Base-by-base conservation (phyloP, 2,329 filamentous ascomycete genomes). In the Alternaria angustiovoidea region DNA sequence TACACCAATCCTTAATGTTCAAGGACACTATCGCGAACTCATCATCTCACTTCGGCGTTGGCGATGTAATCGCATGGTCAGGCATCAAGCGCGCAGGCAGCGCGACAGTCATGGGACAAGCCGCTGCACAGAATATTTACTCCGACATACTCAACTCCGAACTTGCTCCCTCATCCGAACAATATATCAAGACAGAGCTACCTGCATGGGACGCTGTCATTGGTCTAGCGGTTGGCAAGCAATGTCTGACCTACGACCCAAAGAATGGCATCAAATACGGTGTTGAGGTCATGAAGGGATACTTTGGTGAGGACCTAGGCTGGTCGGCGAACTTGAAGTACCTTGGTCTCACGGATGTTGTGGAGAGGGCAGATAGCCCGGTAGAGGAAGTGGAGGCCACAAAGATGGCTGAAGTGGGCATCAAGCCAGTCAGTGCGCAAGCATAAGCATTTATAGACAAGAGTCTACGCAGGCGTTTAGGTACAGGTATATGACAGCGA, bases 11-110 rank as follows among this genome's bases (percentile, higher is more conserved):
- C 51, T 79, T 91, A 7, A 80, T 83, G 66, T 88, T 91, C 74
- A 76, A 82, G 1, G 68, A 79, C 2, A 79, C 79, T 0, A 81
- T 86, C 0, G 82, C 88, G 5, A 89, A 92, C 64, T 78, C 85
- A 12, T 79, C 81, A 0, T 77, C 79, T 28, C 91, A 94, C 75
- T 91, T 89, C 69, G 90, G 88, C 12, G 83, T 87, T 24, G 91
- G 91, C 16, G 91, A 94, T 72, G 81, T 91, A 16, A 86, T 85
- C 32, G 80, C 82, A 48, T 94, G 91, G 91, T 86, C 89, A 0
- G 91, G 91, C 43, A 93, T 94, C 80, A 94, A 93, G 81, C 89
- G 91, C 44, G 92, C 89, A 69, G 91, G 91, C 24, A 86, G 83
- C 16, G 91, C 91, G 34, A 91, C 94, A 85, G 86, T 91, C 71